phyloP scores from a whole-genome alignment of 2,329 filamentous ascomycete genomes.

The Botryotinia narcissicola region DNA sequence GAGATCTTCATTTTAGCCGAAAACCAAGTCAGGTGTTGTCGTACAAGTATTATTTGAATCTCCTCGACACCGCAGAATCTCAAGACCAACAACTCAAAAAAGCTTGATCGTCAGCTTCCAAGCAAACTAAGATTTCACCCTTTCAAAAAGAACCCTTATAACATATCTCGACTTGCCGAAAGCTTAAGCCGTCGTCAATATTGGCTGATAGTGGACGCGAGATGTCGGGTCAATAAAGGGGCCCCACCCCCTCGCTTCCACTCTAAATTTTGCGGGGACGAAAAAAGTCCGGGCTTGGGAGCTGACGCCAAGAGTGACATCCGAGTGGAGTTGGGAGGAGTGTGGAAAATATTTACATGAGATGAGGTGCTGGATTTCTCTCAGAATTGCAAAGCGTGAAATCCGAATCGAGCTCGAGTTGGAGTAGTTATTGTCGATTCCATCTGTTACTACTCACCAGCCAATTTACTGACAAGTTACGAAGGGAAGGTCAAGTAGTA shows the following conservation, averaged over 20 bases:
- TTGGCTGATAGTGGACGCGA: not conserved
- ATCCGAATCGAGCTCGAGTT: not conserved
- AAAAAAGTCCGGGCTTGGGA: not conserved
- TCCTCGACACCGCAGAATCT: not conserved
- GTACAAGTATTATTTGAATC: not conserved
- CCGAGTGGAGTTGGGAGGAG: not conserved
- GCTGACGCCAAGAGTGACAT: not conserved
- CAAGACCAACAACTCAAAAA: not conserved
- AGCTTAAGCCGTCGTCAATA: not conserved
- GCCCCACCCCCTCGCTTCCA: not conserved
- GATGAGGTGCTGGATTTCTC: not conserved
- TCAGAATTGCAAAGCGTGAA: not conserved
- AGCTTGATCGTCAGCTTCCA: not conserved
- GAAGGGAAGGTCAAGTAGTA: not conserved
- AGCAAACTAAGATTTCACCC: not conserved
- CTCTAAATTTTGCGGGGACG: not conserved
- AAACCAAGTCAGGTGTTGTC: not conserved
- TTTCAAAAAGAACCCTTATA: not conserved
- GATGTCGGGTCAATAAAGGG: not conserved
- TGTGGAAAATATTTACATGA: not conserved
- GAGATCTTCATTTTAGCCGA: not conserved
- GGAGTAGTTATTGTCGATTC: not conserved
- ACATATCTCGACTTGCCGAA: not conserved
- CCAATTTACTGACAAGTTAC: not conserved
- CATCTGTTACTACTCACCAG: not conserved